phyloP scores from a whole-genome alignment of 2,329 filamentous ascomycete genomes.

The Fusarium sp. region DNA sequence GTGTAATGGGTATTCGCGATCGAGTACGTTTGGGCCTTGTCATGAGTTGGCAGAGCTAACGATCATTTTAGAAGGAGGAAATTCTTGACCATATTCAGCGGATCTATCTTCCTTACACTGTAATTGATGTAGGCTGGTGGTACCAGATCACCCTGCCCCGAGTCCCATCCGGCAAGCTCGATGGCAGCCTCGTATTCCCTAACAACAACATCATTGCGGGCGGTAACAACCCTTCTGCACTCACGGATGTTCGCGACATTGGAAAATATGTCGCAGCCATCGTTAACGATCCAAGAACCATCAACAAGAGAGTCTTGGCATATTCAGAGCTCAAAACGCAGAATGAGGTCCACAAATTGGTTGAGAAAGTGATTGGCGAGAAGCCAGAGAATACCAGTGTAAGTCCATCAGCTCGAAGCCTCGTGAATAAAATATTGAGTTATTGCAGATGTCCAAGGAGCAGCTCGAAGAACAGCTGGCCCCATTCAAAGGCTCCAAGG shows the following conservation, averaged over 20 bases:
- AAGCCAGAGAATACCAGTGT: constrained; percentile 5
- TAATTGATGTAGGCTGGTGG: constrained; percentile 14
- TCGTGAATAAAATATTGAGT: rapidly evolving
- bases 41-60: neutral
- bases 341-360: neutral
- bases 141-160: constrained; percentile 2
- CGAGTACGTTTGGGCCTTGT: neutral
- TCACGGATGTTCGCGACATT: neutral
- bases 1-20: constrained; percentile 39
- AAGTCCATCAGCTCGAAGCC: rapidly evolving
- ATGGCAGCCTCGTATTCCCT: neutral
- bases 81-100: constrained; percentile 60
- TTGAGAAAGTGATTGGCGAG: neutral
- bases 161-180: constrained; percentile 4
- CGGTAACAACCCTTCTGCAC: neutral
- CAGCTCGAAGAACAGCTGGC: neutral
- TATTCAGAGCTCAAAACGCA: constrained; percentile 1
- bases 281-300: neutral
- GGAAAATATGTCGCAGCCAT: constrained; percentile 8
- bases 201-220: constrained; percentile 7
- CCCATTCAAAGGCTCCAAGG: neutral
- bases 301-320: constrained; percentile 5
- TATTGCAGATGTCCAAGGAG: neutral
- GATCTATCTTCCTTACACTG: constrained; percentile 61
- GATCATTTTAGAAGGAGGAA: constrained; percentile 54